Conservation (phyloP, 768 basidiomycete genomes). For the Sporobolomyces pararoseus region DNA sequence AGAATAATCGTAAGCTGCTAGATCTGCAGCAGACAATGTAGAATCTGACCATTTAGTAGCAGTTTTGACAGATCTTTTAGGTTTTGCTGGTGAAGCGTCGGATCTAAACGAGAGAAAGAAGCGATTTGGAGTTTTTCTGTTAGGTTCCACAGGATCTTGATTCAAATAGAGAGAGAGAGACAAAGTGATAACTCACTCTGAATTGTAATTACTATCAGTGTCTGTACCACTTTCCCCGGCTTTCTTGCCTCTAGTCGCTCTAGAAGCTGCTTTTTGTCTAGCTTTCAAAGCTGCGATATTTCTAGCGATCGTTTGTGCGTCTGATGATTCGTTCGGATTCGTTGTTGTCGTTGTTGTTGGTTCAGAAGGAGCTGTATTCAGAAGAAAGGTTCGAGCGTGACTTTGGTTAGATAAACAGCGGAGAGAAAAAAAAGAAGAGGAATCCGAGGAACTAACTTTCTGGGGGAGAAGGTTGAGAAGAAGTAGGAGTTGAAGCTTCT, state of each 20-base stretch:
- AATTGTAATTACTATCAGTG: constrained; percentile 25
- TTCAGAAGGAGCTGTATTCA: too few relatives aligned
- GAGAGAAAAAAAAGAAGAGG: neutral
- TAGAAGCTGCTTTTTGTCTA: constrained; percentile 59
- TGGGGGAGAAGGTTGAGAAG: neutral
- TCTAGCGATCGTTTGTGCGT: constrained; percentile 85
- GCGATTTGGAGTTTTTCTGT: too few relatives aligned
- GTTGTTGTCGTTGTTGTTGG: constrained; percentile 9
- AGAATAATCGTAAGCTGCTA: constrained; percentile 89
- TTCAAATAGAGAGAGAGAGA: neutral
- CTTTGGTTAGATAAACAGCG: neutral
- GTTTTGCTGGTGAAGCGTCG: constrained; percentile 43
- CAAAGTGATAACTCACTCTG: constrained; percentile 26
- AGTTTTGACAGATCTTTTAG: constrained; percentile 59
- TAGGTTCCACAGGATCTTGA: neutral
- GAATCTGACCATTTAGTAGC: constrained; percentile 92
- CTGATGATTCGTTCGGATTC: constrained; percentile 45
- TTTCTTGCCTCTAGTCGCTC: neutral
- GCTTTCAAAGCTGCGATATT: constrained; percentile 88
- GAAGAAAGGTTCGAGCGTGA: neutral
- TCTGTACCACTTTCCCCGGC: constrained; percentile 53
- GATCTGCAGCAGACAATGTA: constrained; percentile 74
- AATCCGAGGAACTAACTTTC: constrained; percentile 2
- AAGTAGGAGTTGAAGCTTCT: neutral
- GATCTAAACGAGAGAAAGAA: constrained; percentile 10